A percentile compares a stretch with the other conserved stretches of the same genome.
These are phyloP conservation scores for Eustoma russellianum DNA, from an alignment of 257 asterid genomes.

Conservation along the genomic window DNA sequence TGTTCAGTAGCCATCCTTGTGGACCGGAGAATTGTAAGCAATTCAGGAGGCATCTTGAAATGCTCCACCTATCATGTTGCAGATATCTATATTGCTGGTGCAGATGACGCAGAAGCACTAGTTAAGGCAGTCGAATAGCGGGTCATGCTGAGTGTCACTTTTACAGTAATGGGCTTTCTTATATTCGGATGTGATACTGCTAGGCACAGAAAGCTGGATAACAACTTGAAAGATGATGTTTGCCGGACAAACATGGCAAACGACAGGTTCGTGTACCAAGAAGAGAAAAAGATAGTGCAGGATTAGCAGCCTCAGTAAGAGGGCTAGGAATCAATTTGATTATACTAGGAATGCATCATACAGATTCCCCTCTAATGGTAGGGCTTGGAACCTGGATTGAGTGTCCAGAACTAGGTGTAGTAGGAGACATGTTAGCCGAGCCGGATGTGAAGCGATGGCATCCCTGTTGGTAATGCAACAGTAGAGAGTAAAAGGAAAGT, in stretches of 20 bases:
- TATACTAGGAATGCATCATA: conserved; percentile 56
- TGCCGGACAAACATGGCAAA: conserved; percentile 45
- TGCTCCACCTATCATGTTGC: conserved; percentile 36
- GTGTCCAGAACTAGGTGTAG: conserved; percentile 76
- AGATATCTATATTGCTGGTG: conserved; percentile 59
- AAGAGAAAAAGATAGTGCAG: conserved; percentile 65
- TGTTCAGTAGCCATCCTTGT: conserved; percentile 65
- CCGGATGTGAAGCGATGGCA: conserved; percentile 43
- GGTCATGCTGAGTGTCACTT: conserved; percentile 35
- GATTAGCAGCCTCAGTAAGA: conserved; percentile 41
- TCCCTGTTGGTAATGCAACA: conserved; percentile 81
- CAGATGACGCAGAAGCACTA: conserved; percentile 72
- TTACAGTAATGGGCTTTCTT: conserved; percentile 55
- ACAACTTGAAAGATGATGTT: conserved; percentile 45
- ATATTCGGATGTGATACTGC: conserved; percentile 50
- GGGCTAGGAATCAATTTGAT: conserved; percentile 40
- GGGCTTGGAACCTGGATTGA: conserved; percentile 81
- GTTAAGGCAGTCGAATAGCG: conserved; percentile 58
- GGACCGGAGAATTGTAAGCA: conserved; percentile 48
- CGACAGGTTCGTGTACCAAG: conserved; percentile 46
- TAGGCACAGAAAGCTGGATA: conserved; percentile 52
- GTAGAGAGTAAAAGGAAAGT: conserved; percentile 42
- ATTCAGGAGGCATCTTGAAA: conserved; percentile 34
- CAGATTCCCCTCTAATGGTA: conserved; percentile 43
- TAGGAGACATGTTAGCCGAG: conserved; percentile 67